Conservation (phyloP, 1,284 basidiomycete species). For the Bothia castanella region DNA sequence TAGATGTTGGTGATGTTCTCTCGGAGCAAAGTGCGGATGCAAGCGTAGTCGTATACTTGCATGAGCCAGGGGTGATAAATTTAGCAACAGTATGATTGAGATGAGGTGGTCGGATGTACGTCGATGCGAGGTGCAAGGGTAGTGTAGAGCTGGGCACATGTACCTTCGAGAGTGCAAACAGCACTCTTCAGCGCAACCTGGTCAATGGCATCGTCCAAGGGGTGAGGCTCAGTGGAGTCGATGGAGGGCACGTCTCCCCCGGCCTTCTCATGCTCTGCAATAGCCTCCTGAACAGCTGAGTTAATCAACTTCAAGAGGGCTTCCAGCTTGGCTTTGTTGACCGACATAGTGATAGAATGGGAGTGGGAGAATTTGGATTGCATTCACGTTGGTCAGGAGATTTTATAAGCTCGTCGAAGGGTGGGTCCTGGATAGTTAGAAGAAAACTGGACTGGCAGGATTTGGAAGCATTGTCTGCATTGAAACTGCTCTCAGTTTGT, state of each 20-base stretch:
- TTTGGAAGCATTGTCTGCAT: not conserved
- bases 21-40: too few relatives aligned
- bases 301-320: slow-evolving; percentile 24
- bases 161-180: slow-evolving; percentile 30
- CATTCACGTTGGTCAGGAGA: too few relatives aligned
- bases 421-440: not conserved
- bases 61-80: too few relatives aligned
- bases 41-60: too few relatives aligned
- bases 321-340: slow-evolving; percentile 25
- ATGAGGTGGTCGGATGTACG: too few relatives aligned
- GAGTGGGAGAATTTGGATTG: not conserved
- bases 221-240: slow-evolving; percentile 23
- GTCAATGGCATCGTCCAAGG: slow-evolving; percentile 25
- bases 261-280: slow-evolving; percentile 25
- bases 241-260: too few relatives aligned
- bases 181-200: slow-evolving; percentile 23
- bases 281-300: slow-evolving; percentile 25
- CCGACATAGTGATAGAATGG: slow-evolving; percentile 14
- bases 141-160: slow-evolving; percentile 28
- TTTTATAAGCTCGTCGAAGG: not conserved
- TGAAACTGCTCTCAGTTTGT: too few relatives aligned
- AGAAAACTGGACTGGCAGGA: not conserved
- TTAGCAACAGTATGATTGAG: too few relatives aligned
- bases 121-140: slow-evolving; percentile 31
- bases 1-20: too few relatives aligned